phyloP scores from a whole-genome alignment of 306 rosid genomes.

The Albizia julibrissin region DNA sequence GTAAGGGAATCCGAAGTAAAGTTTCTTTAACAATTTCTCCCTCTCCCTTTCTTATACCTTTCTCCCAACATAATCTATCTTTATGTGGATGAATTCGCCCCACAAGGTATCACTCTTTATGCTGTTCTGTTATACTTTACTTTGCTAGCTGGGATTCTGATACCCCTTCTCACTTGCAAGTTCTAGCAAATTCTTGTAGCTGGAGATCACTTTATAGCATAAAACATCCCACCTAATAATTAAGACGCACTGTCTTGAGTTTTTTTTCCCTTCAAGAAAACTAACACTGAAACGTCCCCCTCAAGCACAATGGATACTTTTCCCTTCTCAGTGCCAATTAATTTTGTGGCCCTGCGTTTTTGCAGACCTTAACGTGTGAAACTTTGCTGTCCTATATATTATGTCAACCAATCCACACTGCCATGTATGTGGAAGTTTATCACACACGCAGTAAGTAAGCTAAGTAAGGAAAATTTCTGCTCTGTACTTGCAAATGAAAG shows the following conservation, averaged over 20 bases:
- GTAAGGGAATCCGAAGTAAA: slow-evolving; percentile 49
- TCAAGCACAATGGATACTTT: not conserved
- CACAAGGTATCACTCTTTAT: slow-evolving; percentile 44
- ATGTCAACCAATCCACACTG: not conserved
- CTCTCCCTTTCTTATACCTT: slow-evolving; percentile 51
- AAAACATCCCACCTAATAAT: not conserved
- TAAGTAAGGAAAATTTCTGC: not conserved
- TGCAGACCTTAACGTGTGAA: not conserved
- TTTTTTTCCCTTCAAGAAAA: not conserved
- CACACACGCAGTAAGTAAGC: not conserved
- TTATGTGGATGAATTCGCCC: slow-evolving; percentile 35
- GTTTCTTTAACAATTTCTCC: slow-evolving; percentile 46
- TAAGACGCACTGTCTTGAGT: not conserved
- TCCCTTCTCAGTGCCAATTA: not conserved
- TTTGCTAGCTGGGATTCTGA: slow-evolving; percentile 51
- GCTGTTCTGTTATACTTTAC: slow-evolving; percentile 62
- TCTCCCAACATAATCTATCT: slow-evolving; percentile 56
- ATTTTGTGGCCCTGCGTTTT: not conserved
- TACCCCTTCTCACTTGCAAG: slow-evolving; percentile 25
- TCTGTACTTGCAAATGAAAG: not conserved
- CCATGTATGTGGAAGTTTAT: not conserved
- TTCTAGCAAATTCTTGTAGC: slow-evolving; percentile 18
- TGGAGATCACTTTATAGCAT: not conserved
- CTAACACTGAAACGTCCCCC: not conserved
- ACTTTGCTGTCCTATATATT: not conserved